phyloP scores from a whole-genome alignment of 495 filamentous ascomycete genomes.

The Penicillium flavigenum region DNA sequence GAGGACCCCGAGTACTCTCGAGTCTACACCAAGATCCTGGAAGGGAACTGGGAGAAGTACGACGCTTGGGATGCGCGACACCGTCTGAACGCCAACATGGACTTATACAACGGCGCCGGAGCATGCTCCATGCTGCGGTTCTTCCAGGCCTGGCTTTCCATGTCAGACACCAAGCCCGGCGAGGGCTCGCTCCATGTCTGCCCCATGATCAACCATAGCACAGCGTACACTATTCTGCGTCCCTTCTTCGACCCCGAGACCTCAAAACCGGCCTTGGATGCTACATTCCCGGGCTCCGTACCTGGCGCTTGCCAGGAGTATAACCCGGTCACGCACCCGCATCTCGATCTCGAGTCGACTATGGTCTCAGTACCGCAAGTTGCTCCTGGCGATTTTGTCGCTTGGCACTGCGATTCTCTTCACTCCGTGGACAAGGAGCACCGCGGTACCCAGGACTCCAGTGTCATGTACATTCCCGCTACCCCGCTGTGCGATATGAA shows the following conservation, averaged over 20 bases:
- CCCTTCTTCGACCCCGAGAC: conserved; percentile 69
- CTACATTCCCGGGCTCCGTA: conserved; percentile 68
- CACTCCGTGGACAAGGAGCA: conserved; percentile 84
- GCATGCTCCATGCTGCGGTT: conserved; percentile 83
- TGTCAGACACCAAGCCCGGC: conserved; percentile 67
- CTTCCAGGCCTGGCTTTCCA: conserved; percentile 85
- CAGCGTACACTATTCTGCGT: conserved; percentile 77
- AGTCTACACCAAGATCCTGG: conserved; percentile 71
- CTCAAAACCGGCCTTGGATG: conserved; percentile 45
- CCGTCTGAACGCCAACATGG: conserved; percentile 64
- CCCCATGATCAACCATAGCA: conserved; percentile 69
- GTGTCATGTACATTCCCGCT: conserved; percentile 84
- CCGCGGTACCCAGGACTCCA: conserved; percentile 65
- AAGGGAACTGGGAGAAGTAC: conserved; percentile 77
- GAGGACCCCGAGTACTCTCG: conserved; percentile 73
- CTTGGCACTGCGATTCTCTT: conserved; percentile 84
- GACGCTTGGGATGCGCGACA: conserved; percentile 77
- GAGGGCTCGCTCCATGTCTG: conserved; percentile 85
- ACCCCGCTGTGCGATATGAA: conserved; percentile 78
- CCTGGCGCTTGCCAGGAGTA: conserved; percentile 79
- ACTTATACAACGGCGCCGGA: conserved; percentile 80
- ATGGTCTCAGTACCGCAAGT: conserved; percentile 82
- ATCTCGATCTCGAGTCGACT: conserved; percentile 64
- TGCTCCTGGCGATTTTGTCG: conserved; percentile 80
- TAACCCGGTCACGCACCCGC: conserved; percentile 67